These are phyloP conservation scores for Lagenidium sp. DNA, from an alignment of 352 stramenopile genomes.

Conservation along the genomic window DNA sequence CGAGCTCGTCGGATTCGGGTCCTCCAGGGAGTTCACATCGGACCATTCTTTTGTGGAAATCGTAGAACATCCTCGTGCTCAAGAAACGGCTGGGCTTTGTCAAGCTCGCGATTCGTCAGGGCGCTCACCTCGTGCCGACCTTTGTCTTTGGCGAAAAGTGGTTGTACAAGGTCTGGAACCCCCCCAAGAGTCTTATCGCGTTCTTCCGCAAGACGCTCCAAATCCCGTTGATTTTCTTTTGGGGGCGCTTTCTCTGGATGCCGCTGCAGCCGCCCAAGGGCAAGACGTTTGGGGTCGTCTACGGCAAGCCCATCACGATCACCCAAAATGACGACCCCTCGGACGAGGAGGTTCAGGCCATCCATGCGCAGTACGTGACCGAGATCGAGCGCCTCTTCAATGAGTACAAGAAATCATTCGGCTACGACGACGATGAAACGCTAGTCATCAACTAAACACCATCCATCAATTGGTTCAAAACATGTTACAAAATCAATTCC, in stretches of 20 bases:
- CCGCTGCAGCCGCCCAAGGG: conserved; percentile 39
- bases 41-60: not conserved
- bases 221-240: conserved; percentile 74
- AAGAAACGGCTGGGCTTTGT: conserved; percentile 77
- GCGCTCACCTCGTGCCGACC: conserved; percentile 60
- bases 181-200: conserved; percentile 39
- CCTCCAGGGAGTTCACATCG: not conserved
- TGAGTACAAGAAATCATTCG: conserved; percentile 64
- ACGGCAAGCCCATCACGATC: conserved; percentile 57
- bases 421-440: conserved; percentile 67
- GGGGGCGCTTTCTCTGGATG: conserved; percentile 76
- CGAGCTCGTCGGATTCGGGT: no score
- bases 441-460: conserved; percentile 43
- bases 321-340: conserved; percentile 42
- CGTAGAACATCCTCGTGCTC: conserved; percentile 54
- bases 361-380: conserved; percentile 51
- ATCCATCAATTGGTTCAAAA: not conserved
- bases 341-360: conserved; percentile 37
- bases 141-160: conserved; percentile 81
- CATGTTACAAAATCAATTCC: not conserved
- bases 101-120: conserved; percentile 71
- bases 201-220: conserved; percentile 65
- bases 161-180: conserved; percentile 74
- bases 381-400: conserved; percentile 55
- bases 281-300: conserved; percentile 68